Evolutionary conservation across 148 eudicot genomes (phyloP), one percentile per base, ranked within the genome.

Genomic region (Pouteria glomerata): DNA sequence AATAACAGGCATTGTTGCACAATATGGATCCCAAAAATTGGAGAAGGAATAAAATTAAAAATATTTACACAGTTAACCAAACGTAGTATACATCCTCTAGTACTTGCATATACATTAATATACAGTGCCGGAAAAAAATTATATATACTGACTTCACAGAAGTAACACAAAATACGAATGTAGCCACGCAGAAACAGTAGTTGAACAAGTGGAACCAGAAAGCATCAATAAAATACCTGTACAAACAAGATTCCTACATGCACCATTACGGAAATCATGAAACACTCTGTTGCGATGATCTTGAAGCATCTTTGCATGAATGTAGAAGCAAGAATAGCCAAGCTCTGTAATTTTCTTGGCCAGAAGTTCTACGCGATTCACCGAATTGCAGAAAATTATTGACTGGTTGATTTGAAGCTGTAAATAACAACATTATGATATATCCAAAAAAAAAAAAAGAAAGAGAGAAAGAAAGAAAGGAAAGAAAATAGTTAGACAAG

Each of bases 401-500:
- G 98, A 93, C 79, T 93, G 98, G 81, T 93, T 93, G 69, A 93
- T 90, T 88, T 93, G 98, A 33, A 93, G 89, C 98, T 93, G 94
- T 23, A 88, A 72, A 80, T 1, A 65, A 53, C 31, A 33, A 31
- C 23, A 62, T 15, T 30, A 57, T 57, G 37, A 34, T 2, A 69
- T 30, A 53, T 52, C 62, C 51, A 61, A 6, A 13, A 41, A 69
- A n/a, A 69, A 37, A 0, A 19, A 41, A 31, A n/a, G n/a, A n/a
- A n/a, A n/a, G n/a, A n/a, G n/a, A n/a, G n/a, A n/a, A n/a, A n/a
- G n/a, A n/a, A n/a, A n/a, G n/a, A n/a, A n/a, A n/a, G n/a, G n/a
- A n/a, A n/a, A n/a, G n/a, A n/a, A n/a, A 16, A 35, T 53, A 35
- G 50, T 19, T 48, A 42, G n/a, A 13, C 21, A n/a, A 14, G 66